phyloP scores from a whole-genome alignment of 2,329 filamentous ascomycete species.

The Penicillium nordicum region DNA sequence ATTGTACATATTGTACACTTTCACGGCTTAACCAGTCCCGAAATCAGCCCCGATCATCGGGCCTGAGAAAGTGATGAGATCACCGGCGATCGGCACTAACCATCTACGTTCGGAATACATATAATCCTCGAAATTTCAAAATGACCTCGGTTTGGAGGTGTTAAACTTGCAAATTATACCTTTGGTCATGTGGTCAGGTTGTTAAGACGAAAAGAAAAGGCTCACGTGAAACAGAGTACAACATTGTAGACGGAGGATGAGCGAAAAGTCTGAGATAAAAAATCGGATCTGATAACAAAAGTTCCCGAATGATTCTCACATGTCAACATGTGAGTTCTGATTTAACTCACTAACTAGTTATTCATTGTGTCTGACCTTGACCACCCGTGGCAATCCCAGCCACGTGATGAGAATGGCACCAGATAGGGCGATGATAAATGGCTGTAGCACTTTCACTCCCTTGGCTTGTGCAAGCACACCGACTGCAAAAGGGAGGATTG shows the following conservation, averaged over 20 bases:
- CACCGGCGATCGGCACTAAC: not conserved
- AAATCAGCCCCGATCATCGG: constrained; percentile 9
- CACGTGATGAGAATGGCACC: constrained; percentile 52
- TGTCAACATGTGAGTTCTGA: constrained; percentile 11
- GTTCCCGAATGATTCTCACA: constrained; percentile 16
- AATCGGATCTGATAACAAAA: constrained; percentile 26
- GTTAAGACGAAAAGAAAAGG: not conserved
- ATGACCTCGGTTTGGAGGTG: not conserved
- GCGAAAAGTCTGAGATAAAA: not conserved
- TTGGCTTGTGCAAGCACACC: constrained; percentile 52
- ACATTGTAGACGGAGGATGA: not conserved
- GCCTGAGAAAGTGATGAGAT: constrained; percentile 3
- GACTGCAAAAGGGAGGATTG: constrained; percentile 44
- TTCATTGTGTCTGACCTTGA: constrained; percentile 16
- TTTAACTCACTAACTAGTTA: not conserved
- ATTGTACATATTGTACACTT: no score
- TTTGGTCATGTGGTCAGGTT: not conserved
- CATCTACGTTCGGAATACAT: not conserved
- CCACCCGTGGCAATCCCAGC: constrained; percentile 36
- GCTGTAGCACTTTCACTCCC: constrained; percentile 59
- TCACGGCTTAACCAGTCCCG: constrained; percentile 13
- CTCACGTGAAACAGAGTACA: not conserved
- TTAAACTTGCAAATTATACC: not conserved
- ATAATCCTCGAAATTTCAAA: no score
- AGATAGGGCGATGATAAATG: constrained; percentile 55